Evolutionary conservation across 441 rosid species (phyloP), one percentile per base, ranked within the genome.

Genomic region (Codiaeum variegatum): DNA sequence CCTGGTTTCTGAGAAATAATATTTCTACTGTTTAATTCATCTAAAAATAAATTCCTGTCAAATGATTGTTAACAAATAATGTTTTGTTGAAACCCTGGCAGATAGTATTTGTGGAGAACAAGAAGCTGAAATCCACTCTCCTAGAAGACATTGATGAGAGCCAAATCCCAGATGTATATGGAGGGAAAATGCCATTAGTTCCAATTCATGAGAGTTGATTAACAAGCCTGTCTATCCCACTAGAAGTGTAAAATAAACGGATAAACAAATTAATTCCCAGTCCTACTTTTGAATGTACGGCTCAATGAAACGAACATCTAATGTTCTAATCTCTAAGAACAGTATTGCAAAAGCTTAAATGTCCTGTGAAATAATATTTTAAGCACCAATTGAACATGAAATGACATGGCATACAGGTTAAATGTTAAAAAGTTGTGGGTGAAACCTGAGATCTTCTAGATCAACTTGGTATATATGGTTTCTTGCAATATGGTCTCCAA

Each of bases 71-170:
- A 38, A 51, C 23, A 16, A 40, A 29, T 54, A 40, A 18, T 36
- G 19, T 58, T 65, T 26, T 26, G 62, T 62, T 68, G 36, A 24
- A 61, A 31, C 0, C 12, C 23, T 67, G 44, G 59, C 83, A 87
- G 91, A 87, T 87, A 28, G 78, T 72, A n/a, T 88, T 90, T 68
- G 87, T 85, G 29, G 87, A 83, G 32, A 80, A 82, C 73, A 83
- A 80, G 60, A 84, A 62, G 28, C 73, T 83, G 73, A 86, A 67
- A 67, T 78, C 86, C 16, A 83, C 88, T 49, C 82, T 89, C 18
- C 74, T 81, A 3, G 85, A 79, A 66, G 88, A 85, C 54, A 89
- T 89, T 0, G 90, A 89, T 5, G 89, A 89, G 76, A 82, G 84
- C 77, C 90, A 86, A 80, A 75, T 87, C 28, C 90, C 90, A 3